Evolutionary conservation across 257 asterid species (phyloP).

Genomic region (Nyctanthes arbortristis): DNA sequence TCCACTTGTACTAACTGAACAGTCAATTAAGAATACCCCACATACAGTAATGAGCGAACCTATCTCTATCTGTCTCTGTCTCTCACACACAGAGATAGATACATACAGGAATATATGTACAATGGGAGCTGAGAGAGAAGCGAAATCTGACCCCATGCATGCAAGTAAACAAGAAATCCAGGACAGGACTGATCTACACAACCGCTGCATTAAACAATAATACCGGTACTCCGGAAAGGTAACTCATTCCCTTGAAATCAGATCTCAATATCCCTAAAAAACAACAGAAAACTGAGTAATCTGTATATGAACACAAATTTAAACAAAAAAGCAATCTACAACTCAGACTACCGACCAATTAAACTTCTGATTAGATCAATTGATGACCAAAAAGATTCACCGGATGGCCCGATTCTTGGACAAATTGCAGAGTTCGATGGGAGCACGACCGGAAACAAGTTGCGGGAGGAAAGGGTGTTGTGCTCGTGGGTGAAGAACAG

Average conservation of each 20-base stretch:
- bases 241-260: constrained; percentile 33
- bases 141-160: constrained; percentile 88
- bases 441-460: constrained; percentile 18
- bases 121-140: constrained; percentile 15
- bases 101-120: constrained; percentile 9
- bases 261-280: constrained; percentile 37
- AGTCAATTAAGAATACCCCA: constrained; percentile 16
- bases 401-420: constrained; percentile 22
- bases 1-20: constrained; percentile 17
- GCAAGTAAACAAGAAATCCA: constrained; percentile 60
- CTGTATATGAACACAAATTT: constrained; percentile 29
- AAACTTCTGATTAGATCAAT: constrained; percentile 27
- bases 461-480: constrained; percentile 14
- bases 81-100: constrained; percentile 9
- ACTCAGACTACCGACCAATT: not conserved
- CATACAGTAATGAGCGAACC: not conserved
- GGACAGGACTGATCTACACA: constrained; percentile 45
- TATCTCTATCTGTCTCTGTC: too few relatives aligned
- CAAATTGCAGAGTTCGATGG: constrained; percentile 20
- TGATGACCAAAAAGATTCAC: constrained; percentile 17
- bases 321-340: not conserved
- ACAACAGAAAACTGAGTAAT: constrained; percentile 15
- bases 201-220: constrained; percentile 38
- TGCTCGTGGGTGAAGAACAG: constrained; percentile 18
- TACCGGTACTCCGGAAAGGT: constrained; percentile 24